Percentiles rank a stretch among this genome's conserved stretches.
Evolutionary conservation across 495 filamentous ascomycete species (phyloP).

Genomic region (Collariella sp.): DNA sequence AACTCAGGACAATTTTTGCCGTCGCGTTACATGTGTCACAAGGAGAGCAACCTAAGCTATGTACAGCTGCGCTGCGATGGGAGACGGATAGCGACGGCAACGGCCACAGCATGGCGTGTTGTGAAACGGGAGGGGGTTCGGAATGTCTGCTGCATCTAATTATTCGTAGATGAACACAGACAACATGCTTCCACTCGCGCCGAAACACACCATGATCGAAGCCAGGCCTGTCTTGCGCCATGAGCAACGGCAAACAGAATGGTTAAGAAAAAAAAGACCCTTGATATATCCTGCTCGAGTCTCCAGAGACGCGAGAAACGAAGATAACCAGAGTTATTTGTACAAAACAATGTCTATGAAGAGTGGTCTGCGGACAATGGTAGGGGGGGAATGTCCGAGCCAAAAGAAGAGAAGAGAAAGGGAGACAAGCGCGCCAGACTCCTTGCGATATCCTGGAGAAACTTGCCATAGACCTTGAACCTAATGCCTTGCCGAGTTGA

Average conservation of each 20-base stretch:
- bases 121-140: too few relatives aligned
- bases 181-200: background rate
- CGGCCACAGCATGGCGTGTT: too few relatives aligned
- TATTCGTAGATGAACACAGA: too few relatives aligned
- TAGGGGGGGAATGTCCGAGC: background rate
- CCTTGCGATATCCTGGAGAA: background rate
- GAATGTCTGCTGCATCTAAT: too few relatives aligned
- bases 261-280: background rate
- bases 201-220: too few relatives aligned
- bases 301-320: background rate
- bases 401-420: conserved; percentile 11
- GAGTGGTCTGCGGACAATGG: background rate
- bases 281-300: background rate
- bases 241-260: background rate
- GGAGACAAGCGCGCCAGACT: background rate
- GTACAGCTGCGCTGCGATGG: too few relatives aligned
- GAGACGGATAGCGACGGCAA: too few relatives aligned
- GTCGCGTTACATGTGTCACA: too few relatives aligned
- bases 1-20: background rate
- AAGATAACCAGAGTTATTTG: background rate
- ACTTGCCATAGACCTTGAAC: background rate
- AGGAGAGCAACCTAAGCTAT: too few relatives aligned
- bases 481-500: background rate
- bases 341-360: background rate
- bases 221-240: too few relatives aligned